These are phyloP conservation scores for Cercospora sp. DNA, from an alignment of 2,329 filamentous ascomycete genomes.

Conservation along the genomic window DNA sequence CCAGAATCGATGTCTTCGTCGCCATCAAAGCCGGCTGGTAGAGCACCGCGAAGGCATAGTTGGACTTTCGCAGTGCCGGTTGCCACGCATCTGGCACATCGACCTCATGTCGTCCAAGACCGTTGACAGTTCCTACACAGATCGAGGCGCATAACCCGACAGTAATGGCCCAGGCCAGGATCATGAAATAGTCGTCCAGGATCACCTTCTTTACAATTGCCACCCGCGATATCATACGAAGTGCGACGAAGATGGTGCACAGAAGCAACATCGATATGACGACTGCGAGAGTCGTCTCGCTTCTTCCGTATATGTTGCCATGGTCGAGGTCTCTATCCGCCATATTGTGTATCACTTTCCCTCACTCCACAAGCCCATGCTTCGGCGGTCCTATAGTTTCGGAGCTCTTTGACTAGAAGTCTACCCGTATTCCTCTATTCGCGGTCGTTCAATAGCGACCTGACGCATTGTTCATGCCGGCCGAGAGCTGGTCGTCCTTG, in stretches of 20 bases:
- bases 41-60: constrained; percentile 62
- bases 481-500: background rate
- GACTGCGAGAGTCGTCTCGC: constrained; percentile 63
- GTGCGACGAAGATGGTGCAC: constrained; percentile 71
- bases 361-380: constrained; percentile 20
- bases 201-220: constrained; percentile 70
- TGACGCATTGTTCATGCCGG: constrained; percentile 9
- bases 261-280: constrained; percentile 68
- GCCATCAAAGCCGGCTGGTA: constrained; percentile 86
- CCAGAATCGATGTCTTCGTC: constrained; percentile 86
- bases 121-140: constrained; percentile 62
- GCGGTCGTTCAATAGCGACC: constrained; percentile 8
- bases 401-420: background rate
- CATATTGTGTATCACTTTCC: constrained; percentile 22
- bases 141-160: constrained; percentile 69
- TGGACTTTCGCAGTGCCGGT: constrained; percentile 55
- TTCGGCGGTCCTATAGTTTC: constrained; percentile 4
- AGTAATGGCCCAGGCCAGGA: constrained; percentile 73
- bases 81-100: constrained; percentile 57
- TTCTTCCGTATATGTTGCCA: constrained; percentile 36
- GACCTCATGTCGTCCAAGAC: constrained; percentile 66
- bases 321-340: constrained; percentile 27
- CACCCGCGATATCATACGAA: constrained; percentile 71
- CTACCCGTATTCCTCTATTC: constrained; percentile 13
- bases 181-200: constrained; percentile 79